Percentiles rank a stretch among this genome's conserved stretches.
Evolutionary conservation across 805 yeast genomes (phyloP).

Genomic region (Candida ulmi): DNA sequence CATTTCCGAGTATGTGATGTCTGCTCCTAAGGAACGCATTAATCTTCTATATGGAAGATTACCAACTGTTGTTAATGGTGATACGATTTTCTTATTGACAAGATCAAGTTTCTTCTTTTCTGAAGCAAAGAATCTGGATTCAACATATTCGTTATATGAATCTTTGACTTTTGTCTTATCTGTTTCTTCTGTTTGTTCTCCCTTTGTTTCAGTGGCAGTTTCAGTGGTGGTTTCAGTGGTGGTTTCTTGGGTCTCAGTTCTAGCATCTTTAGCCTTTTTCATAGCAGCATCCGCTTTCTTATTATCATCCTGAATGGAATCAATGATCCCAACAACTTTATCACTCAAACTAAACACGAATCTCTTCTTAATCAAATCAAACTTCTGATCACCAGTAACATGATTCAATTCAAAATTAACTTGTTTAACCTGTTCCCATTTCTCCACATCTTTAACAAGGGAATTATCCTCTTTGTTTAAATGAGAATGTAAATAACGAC

Average conservation of each 20-base stretch:
- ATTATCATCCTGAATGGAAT: slow-evolving; percentile 41
- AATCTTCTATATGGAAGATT: slow-evolving; percentile 91
- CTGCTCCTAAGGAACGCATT: slow-evolving; percentile 88
- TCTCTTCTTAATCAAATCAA: slow-evolving; percentile 40
- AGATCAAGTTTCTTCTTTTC: slow-evolving; percentile 78
- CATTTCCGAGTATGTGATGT: slow-evolving; percentile 93
- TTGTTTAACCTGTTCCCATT: slow-evolving; percentile 28
- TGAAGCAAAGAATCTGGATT: slow-evolving; percentile 68
- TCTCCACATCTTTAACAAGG: slow-evolving; percentile 39
- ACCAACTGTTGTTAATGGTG: slow-evolving; percentile 97
- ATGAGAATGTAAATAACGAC: slow-evolving; percentile 86
- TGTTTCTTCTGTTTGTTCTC: slow-evolving; percentile 19
- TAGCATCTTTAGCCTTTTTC: slow-evolving; percentile 23
- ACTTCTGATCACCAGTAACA: slow-evolving; percentile 38
- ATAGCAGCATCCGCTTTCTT: slow-evolving; percentile 29
- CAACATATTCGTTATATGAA: slow-evolving; percentile 51
- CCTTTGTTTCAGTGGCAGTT: slow-evolving; percentile 4
- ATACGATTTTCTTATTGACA: slow-evolving; percentile 73
- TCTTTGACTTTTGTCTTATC: slow-evolving; percentile 26
- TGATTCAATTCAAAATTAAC: slow-evolving; percentile 59
- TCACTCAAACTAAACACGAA: slow-evolving; percentile 55
- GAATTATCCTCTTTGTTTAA: slow-evolving; percentile 23
- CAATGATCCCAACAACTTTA: slow-evolving; percentile 56
- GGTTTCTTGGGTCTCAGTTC: slow-evolving; percentile 12
- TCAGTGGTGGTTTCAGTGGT: too few relatives aligned